Conservation (phyloP, 768 basidiomycete genomes). For the Russula lepida region DNA sequence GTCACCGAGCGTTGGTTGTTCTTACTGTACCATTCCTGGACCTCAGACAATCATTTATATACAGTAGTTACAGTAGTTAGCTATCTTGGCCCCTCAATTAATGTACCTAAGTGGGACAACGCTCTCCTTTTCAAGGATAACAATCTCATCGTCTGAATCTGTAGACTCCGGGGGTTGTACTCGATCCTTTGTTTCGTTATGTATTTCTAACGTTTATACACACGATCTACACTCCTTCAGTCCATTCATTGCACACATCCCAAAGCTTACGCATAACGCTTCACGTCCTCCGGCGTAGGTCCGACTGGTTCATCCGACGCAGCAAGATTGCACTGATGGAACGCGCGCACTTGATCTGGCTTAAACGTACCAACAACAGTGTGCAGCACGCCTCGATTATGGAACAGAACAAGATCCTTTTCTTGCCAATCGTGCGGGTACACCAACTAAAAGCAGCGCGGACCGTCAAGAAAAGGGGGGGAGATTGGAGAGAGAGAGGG, state of each 20-base stretch:
- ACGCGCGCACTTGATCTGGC: constrained; percentile 58
- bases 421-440: constrained; percentile 86
- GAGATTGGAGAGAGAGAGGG: too few relatives aligned
- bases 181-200: too few relatives aligned
- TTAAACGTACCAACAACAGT: constrained; percentile 71
- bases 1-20: too few relatives aligned
- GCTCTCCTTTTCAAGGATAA: constrained; percentile 64
- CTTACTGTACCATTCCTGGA: too few relatives aligned
- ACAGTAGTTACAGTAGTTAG: too few relatives aligned
- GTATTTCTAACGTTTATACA: too few relatives aligned
- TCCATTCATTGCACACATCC: too few relatives aligned
- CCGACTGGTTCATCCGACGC: constrained; percentile 64
- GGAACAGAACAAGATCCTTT: constrained; percentile 75
- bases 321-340: constrained; percentile 87
- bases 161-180: constrained; percentile 14
- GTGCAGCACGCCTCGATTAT: constrained; percentile 77
- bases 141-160: constrained; percentile 43
- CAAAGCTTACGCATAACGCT: constrained; percentile 44
- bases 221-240: too few relatives aligned
- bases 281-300: constrained; percentile 58
- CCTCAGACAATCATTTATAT: too few relatives aligned
- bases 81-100: too few relatives aligned
- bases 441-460: constrained; percentile 44
- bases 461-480: not conserved
- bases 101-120: constrained; percentile 49